Percentiles rank a stretch among this genome's conserved stretches.
Evolutionary conservation across 306 rosid genomes (phyloP).

Genomic region (Canavalia gladiata): DNA sequence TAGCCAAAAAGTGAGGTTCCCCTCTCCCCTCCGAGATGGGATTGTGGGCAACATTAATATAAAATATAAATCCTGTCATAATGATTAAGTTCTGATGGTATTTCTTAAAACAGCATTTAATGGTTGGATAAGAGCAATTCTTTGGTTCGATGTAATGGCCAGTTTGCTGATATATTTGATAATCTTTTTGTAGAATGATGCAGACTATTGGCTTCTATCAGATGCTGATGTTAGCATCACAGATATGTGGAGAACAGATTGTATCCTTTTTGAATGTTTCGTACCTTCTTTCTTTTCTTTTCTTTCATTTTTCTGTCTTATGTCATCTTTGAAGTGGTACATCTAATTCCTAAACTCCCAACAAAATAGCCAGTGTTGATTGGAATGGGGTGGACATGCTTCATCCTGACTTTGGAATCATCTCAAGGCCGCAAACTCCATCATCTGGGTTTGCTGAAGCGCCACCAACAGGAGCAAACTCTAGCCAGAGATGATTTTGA

Average conservation of each 20-base stretch:
- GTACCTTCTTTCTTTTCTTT: constrained; percentile 22
- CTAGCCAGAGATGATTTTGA: constrained; percentile 59
- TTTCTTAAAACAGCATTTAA: not conserved
- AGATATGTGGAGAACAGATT: constrained; percentile 94
- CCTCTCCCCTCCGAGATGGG: not conserved
- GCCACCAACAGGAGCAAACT: constrained; percentile 61
- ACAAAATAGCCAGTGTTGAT: constrained; percentile 70
- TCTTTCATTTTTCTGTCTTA: not conserved
- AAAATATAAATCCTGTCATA: constrained; percentile 7
- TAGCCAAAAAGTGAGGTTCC: constrained; percentile 30
- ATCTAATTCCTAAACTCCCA: constrained; percentile 58
- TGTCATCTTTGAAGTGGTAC: constrained; percentile 24
- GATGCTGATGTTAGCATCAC: constrained; percentile 98
- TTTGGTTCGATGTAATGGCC: constrained; percentile 10
- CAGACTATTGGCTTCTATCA: constrained; percentile 98
- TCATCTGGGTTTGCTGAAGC: constrained; percentile 60
- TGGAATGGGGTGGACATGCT: constrained; percentile 85
- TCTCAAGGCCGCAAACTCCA: constrained; percentile 63
- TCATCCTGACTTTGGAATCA: constrained; percentile 71
- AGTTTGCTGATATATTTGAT: constrained; percentile 45
- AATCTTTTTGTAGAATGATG: constrained; percentile 77
- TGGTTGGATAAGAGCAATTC: constrained; percentile 26
- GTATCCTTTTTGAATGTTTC: constrained; percentile 67
- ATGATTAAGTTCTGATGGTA: constrained; percentile 17
- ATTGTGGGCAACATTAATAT: constrained; percentile 14